These are phyloP conservation scores for Pleurotus salmoneostramineus DNA, from an alignment of 768 basidiomycete species.

Conservation along the genomic window DNA sequence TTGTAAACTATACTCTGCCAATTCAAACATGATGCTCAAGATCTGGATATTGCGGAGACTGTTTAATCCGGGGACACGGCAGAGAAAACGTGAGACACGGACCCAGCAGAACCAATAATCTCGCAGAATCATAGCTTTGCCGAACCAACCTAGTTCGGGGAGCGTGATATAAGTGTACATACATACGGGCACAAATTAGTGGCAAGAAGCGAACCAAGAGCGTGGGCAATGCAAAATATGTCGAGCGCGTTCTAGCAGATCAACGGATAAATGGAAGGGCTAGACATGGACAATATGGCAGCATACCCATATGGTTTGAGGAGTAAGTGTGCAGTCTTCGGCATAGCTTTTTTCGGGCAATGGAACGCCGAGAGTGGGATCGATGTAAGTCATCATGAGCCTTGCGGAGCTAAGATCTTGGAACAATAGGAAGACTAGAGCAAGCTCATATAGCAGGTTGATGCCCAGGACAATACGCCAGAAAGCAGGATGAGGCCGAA, in stretches of 20 bases:
- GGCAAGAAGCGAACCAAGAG: conserved; percentile 36
- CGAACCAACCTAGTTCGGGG: conserved; percentile 60
- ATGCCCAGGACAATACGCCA: conserved; percentile 79
- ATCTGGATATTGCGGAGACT: conserved; percentile 44
- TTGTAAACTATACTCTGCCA: conserved; percentile 85
- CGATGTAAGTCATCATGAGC: conserved; percentile 75
- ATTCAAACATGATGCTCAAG: conserved; percentile 81
- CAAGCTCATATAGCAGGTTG: conserved; percentile 81
- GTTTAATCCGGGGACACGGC: conserved; percentile 7
- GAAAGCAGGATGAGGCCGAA: conserved; percentile 85
- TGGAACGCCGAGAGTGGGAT: conserved; percentile 64
- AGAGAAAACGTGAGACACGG: conserved; percentile 16
- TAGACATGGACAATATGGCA: not conserved
- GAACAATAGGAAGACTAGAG: conserved; percentile 80
- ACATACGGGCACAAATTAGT: not conserved
- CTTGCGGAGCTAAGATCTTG: conserved; percentile 79
- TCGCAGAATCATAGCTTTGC: conserved; percentile 84
- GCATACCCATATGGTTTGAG: conserved; percentile 64
- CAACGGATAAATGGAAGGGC: not conserved
- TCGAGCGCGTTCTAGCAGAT: conserved; percentile 66
- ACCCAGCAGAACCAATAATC: conserved; percentile 97
- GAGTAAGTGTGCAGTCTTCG: conserved; percentile 69
- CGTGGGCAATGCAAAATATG: conserved; percentile 83
- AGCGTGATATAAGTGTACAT: not conserved
- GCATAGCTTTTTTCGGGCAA: conserved; percentile 86